Conservation (phyloP, 2,329 filamentous ascomycete species). For the Intubia oerlemansii region DNA sequence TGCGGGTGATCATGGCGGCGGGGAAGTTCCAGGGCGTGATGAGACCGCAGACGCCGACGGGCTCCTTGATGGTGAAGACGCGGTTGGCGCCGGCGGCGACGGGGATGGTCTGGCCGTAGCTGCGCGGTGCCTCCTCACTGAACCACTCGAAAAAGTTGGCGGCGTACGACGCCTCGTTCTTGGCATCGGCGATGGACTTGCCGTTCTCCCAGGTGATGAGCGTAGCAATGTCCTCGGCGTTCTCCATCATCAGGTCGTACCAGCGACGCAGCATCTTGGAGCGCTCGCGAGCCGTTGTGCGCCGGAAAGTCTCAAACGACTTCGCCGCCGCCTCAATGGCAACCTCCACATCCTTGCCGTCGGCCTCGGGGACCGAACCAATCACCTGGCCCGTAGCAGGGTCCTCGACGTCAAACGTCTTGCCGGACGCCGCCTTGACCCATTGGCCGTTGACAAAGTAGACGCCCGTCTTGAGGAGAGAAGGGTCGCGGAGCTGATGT, state of each 20-base stretch:
- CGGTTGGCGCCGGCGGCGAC: constrained; percentile 50
- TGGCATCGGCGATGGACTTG: constrained; percentile 58
- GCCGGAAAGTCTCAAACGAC: constrained; percentile 51
- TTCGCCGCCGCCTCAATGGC: constrained; percentile 69
- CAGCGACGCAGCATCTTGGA: constrained; percentile 55
- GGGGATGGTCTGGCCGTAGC: constrained; percentile 56
- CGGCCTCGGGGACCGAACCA: constrained; percentile 70
- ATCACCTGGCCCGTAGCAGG: constrained; percentile 67
- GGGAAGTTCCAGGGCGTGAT: constrained; percentile 87
- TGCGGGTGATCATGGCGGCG: constrained; percentile 53
- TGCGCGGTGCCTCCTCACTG: constrained; percentile 52
- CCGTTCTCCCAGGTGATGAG: constrained; percentile 84
- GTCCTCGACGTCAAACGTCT: constrained; percentile 81
- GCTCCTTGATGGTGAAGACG: constrained; percentile 61
- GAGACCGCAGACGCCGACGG: constrained; percentile 62
- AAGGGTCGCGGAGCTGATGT: constrained; percentile 64
- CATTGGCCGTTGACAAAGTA: constrained; percentile 87
- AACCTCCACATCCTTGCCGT: constrained; percentile 50
- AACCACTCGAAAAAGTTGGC: constrained; percentile 68
- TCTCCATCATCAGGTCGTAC: constrained; percentile 63
- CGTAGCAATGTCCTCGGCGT: constrained; percentile 59
- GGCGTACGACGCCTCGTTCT: constrained; percentile 51
- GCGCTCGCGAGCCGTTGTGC: constrained; percentile 52
- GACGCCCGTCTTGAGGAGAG: constrained; percentile 63
- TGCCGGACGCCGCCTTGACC: constrained; percentile 63